phyloP scores from a whole-genome alignment of 2,329 filamentous ascomycete genomes.

The Fonsecaea erecta region DNA sequence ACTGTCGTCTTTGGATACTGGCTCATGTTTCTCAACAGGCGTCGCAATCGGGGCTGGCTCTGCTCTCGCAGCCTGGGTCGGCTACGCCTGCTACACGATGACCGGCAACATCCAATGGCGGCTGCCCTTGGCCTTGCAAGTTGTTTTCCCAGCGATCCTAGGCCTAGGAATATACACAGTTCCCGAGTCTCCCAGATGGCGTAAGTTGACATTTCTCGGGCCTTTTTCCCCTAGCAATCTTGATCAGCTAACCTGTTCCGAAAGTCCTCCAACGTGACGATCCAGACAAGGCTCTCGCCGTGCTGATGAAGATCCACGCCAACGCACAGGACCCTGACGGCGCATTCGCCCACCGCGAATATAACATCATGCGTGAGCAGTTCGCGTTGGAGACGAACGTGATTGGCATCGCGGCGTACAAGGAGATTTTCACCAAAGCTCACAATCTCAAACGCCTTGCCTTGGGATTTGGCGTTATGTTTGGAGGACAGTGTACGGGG shows the following conservation, averaged over 20 bases:
- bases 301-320: not conserved
- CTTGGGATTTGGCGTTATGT: too few relatives aligned
- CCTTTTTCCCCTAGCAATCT: too few relatives aligned
- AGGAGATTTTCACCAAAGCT: not conserved
- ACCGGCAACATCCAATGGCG: slow-evolving; percentile 31
- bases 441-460: not conserved
- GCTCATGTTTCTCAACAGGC: too few relatives aligned
- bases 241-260: slow-evolving; percentile 41
- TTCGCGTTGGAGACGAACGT: not conserved
- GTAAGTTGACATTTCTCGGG: slow-evolving; percentile 34
- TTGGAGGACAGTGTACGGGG: slow-evolving; percentile 21
- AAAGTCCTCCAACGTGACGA: slow-evolving; percentile 35
- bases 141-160: slow-evolving; percentile 15
- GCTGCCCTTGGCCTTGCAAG: slow-evolving; percentile 11
- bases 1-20: too few relatives aligned
- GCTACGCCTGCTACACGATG: slow-evolving; percentile 12
- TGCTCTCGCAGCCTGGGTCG: slow-evolving; percentile 8
- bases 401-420: not conserved
- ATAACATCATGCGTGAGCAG: not conserved
- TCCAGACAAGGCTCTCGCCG: not conserved
- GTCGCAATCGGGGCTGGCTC: not conserved
- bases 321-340: not conserved
- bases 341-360: not conserved
- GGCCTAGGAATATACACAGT: slow-evolving; percentile 41
- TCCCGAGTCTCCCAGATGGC: slow-evolving; percentile 52